Evolutionary conservation across 1,284 basidiomycete species (phyloP), one percentile per base, ranked within the genome.

Genomic region (Cryptococcus amylolentus): DNA sequence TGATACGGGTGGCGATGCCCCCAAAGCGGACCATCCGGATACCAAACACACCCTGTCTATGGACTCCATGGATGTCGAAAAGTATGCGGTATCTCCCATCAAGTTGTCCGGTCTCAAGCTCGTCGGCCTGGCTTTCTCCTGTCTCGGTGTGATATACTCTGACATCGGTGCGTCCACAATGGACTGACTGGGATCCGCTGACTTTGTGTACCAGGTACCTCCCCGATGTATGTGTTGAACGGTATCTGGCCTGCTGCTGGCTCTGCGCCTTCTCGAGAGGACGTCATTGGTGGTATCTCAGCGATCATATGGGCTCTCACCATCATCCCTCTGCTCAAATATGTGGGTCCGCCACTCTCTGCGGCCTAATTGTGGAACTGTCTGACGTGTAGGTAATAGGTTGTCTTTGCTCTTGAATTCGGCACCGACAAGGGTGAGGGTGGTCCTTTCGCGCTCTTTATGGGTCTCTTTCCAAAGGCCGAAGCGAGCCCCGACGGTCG

Each of bases 281-380:
- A 87, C 65, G 71, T 86, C 16, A 81, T 87, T 55, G 85, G 85
- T 1, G 82, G 81, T 5, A 62, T 85, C 31, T 82, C 80, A 59
- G 84, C 84, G 27, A 85, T 87, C 57, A 64, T 87, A 26, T 87
- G 85, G 85, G 71, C 84, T 1, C 67, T 88, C 43, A 83, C 84
- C 0, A 73, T 87, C 28, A 62, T 86, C n/a, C 84, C 85, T 12
- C 67, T 86, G 40, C 39, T 84, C 41, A 87, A 87, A 85, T 87
- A 87, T 64, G 84, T 84, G 56, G 52, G 83, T 70, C 14, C 23
- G 13, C 1, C 26, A 40, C 18, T n/a, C 28, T 45, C 49, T 27
- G 51, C 14, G 6, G 41, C 20, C 2, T 1, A 31, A 31, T 3
- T 42, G 41, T 23, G 16, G 6, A 42, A n/a, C 41, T 42, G 41